Conservation (phyloP, 257 asterid genomes). For the Solanum acaule region DNA sequence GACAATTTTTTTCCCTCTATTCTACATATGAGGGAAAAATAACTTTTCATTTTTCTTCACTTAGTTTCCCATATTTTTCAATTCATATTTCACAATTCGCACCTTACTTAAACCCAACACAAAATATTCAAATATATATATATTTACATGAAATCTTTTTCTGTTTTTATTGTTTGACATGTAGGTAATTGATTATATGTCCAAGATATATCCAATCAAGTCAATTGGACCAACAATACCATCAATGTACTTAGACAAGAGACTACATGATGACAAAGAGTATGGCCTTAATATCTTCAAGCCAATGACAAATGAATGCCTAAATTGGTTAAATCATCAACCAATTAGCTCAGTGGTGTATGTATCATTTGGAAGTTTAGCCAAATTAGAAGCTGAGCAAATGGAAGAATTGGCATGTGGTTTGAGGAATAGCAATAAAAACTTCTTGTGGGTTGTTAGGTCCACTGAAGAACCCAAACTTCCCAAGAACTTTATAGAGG, state of each 20-base stretch:
- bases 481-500: background rate
- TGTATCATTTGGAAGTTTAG: background rate
- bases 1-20: too few relatives aligned
- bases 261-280: background rate
- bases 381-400: background rate
- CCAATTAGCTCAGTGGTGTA: background rate
- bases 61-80: too few relatives aligned
- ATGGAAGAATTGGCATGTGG: slow-evolving; percentile 22
- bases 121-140: too few relatives aligned
- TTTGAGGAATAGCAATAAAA: slow-evolving; percentile 3
- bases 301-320: background rate
- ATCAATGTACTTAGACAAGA: background rate
- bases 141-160: background rate
- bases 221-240: background rate
- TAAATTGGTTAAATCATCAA: background rate
- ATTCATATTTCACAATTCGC: too few relatives aligned
- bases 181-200: background rate
- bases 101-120: too few relatives aligned
- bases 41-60: too few relatives aligned
- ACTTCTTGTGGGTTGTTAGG: slow-evolving; percentile 37
- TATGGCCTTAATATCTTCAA: background rate
- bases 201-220: background rate
- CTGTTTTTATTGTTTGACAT: background rate
- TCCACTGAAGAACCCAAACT: background rate
- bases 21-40: too few relatives aligned